Evolutionary conservation across 2,329 filamentous ascomycete genomes (phyloP), one percentile per base, ranked within the genome.

Genomic region (Trichoderma harzianum): DNA sequence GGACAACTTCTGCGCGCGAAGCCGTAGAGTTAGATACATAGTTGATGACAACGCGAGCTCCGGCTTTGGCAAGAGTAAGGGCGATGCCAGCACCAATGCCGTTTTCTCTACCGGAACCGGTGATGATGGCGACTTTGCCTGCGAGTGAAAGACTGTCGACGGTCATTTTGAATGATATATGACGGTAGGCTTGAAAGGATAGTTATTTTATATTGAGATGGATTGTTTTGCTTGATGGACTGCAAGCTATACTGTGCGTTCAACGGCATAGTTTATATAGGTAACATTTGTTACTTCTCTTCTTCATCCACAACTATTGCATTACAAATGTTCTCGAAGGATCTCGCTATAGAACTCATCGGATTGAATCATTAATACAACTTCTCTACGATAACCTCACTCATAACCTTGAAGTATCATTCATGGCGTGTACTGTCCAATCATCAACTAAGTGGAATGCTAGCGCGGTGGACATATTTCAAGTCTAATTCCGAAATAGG

Each of bases 11-110:
- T 2, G 82, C 82, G 5, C 78, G 74, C 0, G 75, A 34, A 1
- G 73, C 74, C 1, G 79, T 77, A 2, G 73, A 58, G 7, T 82
- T 80, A 5, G 81, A 83, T 14, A 82, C 77, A 14, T 82, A 79
- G 76, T 84, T 79, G 74, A 84, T 76, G 4, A 76, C 76, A 2
- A 84, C 82, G 5, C 74, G 74, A 21, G 82, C 82, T 21, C 82
- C 82, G 72, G 80, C 80, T 11, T 78, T 77, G 18, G 81, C 82
- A 1, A 84, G 76, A 0, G 79, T 76, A 7, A 70, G 26, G 18
- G 81, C 82, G 34, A 82, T 83, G 61, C 75, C 82, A 5, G 82
- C 82, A 11, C 83, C 82, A 30, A 84, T 82, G 10, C 81, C 81
- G 68, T 80, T 82, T 36, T 82, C 80, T 14, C 78, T 76, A 24